Conservation (phyloP, 1,139 yeast genomes). For the Sugiyamaella novakii region DNA sequence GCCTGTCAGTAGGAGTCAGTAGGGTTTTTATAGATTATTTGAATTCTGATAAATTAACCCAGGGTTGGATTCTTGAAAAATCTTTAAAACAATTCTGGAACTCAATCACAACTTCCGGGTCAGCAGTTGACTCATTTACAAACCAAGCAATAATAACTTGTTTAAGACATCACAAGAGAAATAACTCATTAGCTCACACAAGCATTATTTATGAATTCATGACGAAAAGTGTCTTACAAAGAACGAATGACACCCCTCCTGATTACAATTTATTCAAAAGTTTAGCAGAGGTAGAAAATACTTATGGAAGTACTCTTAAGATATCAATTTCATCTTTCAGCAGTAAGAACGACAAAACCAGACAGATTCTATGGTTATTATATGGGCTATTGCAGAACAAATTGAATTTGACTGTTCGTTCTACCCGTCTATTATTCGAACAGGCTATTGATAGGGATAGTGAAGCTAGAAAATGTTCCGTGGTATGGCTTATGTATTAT, state of each 20-base stretch:
- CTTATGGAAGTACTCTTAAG: slow-evolving; percentile 3
- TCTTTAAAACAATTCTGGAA: slow-evolving; percentile 6
- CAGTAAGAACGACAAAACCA: not conserved
- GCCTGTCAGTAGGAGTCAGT: not conserved
- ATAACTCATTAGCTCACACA: not conserved
- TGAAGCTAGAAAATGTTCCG: slow-evolving; percentile 4
- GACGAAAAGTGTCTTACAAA: not conserved
- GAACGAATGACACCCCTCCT: slow-evolving; percentile 1
- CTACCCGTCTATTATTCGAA: slow-evolving; percentile 9
- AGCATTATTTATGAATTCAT: slow-evolving; percentile 6
- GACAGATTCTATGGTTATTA: slow-evolving; percentile 6
- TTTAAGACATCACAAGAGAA: slow-evolving; percentile 3
- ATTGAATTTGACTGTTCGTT: not conserved
- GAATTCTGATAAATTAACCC: not conserved
- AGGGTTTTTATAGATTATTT: not conserved
- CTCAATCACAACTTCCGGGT: not conserved
- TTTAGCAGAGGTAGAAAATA: slow-evolving; percentile 10
- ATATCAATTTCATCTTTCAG: not conserved
- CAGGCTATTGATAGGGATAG: slow-evolving; percentile 3
- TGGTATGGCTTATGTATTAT: slow-evolving; percentile 5
- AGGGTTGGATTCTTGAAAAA: not conserved
- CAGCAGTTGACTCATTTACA: slow-evolving; percentile 8
- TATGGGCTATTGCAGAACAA: slow-evolving; percentile 5
- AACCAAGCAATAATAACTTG: slow-evolving; percentile 5
- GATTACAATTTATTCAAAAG: slow-evolving; percentile 3